Evolutionary conservation across 2,329 filamentous ascomycete species (phyloP).

Genomic region (Colletotrichum scovillei): DNA sequence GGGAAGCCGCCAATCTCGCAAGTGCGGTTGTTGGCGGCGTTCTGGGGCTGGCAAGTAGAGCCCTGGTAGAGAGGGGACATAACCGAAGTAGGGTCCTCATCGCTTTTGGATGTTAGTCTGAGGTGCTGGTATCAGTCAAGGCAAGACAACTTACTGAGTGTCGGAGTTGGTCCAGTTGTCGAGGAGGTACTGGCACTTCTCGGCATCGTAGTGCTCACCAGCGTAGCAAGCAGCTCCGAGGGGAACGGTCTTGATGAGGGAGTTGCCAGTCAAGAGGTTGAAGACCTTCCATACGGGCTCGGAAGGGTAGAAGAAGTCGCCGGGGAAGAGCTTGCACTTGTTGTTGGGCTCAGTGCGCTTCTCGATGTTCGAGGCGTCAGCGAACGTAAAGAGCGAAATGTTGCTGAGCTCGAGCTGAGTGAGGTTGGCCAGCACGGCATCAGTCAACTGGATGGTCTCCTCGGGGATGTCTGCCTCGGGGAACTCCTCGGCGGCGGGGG

Average conservation of each 20-base stretch:
- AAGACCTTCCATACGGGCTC: conserved; percentile 46
- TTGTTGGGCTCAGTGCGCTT: conserved; percentile 38
- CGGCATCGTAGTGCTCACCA: conserved; percentile 41
- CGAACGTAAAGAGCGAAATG: conserved; percentile 48
- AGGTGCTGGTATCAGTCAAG: neutral
- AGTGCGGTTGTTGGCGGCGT: conserved; percentile 39
- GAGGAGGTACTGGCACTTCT: conserved; percentile 41
- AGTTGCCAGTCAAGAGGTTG: conserved; percentile 46
- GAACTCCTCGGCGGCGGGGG: conserved; percentile 36
- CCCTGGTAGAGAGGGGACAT: conserved; percentile 55
- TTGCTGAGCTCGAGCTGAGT: conserved; percentile 43
- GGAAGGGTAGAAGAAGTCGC: conserved; percentile 42
- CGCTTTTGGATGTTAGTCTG: conserved; percentile 38
- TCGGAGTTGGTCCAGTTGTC: conserved; percentile 42
- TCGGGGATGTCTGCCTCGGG: conserved; percentile 21
- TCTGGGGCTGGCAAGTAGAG: conserved; percentile 47
- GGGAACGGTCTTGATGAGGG: conserved; percentile 46
- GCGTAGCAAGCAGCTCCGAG: conserved; percentile 47
- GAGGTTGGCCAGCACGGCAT: conserved; percentile 46
- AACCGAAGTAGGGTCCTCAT: conserved; percentile 51
- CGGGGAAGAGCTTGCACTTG: conserved; percentile 47
- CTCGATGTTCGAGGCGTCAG: conserved; percentile 26
- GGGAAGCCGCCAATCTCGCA: conserved; percentile 57
- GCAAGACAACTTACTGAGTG: conserved; percentile 37
- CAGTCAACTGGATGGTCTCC: conserved; percentile 47